A percentile compares a stretch with the other conserved stretches of the same genome.
phyloP scores from a whole-genome alignment of 2,329 filamentous ascomycete genomes.

The Colletotrichum nymphaeae region DNA sequence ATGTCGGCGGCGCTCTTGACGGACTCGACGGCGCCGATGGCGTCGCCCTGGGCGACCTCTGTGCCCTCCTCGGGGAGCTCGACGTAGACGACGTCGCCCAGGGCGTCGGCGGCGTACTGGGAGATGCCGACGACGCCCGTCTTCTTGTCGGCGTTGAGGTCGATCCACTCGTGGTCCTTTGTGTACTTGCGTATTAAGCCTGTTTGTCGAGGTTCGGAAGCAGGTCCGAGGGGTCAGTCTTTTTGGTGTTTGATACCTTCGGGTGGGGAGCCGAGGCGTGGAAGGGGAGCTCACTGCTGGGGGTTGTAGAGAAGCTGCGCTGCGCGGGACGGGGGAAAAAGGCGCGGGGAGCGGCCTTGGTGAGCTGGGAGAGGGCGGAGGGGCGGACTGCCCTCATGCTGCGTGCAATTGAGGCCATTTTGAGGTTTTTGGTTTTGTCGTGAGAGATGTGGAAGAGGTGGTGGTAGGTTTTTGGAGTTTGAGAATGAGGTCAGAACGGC shows the following conservation, averaged over 20 bases:
- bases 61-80: conserved; percentile 84
- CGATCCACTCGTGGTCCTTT: conserved; percentile 98
- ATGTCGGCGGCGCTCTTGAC: conserved; percentile 99
- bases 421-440: conserved; percentile 20
- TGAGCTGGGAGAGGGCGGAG: conserved; percentile 54
- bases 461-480: conserved; percentile 12
- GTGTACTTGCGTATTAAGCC: conserved; percentile 86
- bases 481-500: conserved; percentile 32
- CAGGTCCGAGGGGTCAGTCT: conserved; percentile 20
- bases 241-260: not conserved
- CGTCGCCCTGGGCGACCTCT: conserved; percentile 80
- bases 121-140: conserved; percentile 88
- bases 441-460: conserved; percentile 19
- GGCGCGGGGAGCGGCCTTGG: conserved; percentile 46
- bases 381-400: conserved; percentile 63
- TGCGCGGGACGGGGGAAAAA: conserved; percentile 56
- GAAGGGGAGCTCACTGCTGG: conserved; percentile 45
- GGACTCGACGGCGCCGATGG: conserved; percentile 94
- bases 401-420: conserved; percentile 73
- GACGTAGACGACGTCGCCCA: conserved; percentile 97
- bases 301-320: conserved; percentile 53
- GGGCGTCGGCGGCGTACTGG: conserved; percentile 88
- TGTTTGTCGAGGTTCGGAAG: conserved; percentile 43
- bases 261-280: conserved; percentile 8
- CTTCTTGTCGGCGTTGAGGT: conserved; percentile 84